phyloP scores from a whole-genome alignment of 441 rosid species.

The Eruca vesicaria region DNA sequence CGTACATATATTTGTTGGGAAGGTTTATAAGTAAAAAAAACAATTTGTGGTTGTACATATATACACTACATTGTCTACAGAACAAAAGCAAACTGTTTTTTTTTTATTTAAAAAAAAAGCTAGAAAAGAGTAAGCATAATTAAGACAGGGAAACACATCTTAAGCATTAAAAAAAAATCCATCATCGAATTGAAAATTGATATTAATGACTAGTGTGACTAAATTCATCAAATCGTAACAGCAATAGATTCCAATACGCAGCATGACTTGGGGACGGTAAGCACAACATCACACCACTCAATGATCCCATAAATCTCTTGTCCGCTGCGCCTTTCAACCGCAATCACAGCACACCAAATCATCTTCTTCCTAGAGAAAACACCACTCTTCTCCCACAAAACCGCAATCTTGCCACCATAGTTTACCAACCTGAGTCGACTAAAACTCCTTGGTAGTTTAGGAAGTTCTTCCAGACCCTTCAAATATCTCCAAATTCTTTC shows the following conservation, averaged over 20 bases:
- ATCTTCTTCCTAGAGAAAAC: not conserved
- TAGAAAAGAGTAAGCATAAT: too few relatives aligned
- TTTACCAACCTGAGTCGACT: not conserved
- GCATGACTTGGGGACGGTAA: not conserved
- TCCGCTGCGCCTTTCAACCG: not conserved
- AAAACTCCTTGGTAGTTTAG: not conserved
- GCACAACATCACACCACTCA: slow-evolving; percentile 3
- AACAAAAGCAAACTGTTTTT: too few relatives aligned
- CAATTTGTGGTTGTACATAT: too few relatives aligned
- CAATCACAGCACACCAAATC: slow-evolving; percentile 14
- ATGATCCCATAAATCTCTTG: not conserved
- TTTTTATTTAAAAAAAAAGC: too few relatives aligned
- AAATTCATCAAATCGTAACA: not conserved
- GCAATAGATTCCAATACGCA: not conserved
- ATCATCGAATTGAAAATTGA: not conserved
- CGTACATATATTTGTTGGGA: too few relatives aligned
- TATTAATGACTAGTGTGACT: not conserved
- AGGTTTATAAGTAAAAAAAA: too few relatives aligned
- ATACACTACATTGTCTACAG: not conserved
- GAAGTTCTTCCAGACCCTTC: not conserved
- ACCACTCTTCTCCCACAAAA: slow-evolving; percentile 7
- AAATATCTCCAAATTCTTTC: not conserved
- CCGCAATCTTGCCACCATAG: not conserved
- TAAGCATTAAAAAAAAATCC: not conserved
- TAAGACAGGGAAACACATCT: too few relatives aligned